phyloP scores from a whole-genome alignment of 192 early-diverging fungal genomes.

The Rhizophagus sp. region DNA sequence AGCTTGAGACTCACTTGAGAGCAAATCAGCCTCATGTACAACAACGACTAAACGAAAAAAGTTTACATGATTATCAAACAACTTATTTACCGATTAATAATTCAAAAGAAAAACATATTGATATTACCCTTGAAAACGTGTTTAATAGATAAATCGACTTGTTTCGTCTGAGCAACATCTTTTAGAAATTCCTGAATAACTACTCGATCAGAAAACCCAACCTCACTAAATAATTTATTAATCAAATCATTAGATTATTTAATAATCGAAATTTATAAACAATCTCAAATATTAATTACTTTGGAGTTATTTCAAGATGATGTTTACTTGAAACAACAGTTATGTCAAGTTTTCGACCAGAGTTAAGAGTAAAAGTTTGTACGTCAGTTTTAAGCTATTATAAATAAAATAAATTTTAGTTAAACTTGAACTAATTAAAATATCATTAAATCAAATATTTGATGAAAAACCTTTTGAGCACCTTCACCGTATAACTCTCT shows the following conservation, averaged over 20 bases:
- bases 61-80: neutral
- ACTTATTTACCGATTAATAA: neutral
- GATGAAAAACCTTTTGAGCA: conserved; percentile 76
- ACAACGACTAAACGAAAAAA: conserved; percentile 68
- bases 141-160: conserved; percentile 77
- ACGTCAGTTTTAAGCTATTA: conserved; percentile 88
- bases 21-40: conserved; percentile 89
- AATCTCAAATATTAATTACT: conserved; percentile 45
- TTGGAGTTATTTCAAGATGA: conserved; percentile 96
- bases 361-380: conserved; percentile 73
- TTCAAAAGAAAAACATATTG: neutral
- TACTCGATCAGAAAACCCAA: conserved; percentile 91
- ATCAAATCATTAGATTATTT: neutral
- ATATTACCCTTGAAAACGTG: conserved; percentile 82
- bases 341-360: conserved; percentile 85
- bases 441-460: neutral
- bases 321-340: conserved; percentile 91
- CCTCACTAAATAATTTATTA: conserved; percentile 64
- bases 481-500: conserved; percentile 87
- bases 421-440: neutral
- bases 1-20: conserved; percentile 91
- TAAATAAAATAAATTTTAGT: neutral
- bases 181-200: conserved; percentile 96
- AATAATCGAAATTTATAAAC: neutral
- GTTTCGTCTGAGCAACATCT: conserved; percentile 94